A percentile compares a stretch with the other conserved stretches of the same genome.
Conservation (phyloP, 768 basidiomycete species). For the Tricholoma sp. region DNA sequence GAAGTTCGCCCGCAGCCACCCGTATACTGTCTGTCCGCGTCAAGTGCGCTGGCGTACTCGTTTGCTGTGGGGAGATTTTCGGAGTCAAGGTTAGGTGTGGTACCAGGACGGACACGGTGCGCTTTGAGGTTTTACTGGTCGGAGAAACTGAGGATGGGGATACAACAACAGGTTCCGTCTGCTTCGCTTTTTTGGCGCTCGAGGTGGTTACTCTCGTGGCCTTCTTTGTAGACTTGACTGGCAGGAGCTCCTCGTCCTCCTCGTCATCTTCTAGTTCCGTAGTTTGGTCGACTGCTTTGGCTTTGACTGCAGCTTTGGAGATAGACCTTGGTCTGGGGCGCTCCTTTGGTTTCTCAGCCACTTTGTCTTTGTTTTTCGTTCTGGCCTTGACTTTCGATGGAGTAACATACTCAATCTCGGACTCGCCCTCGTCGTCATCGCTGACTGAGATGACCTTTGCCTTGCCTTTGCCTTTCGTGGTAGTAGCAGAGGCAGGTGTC, state of each 20-base stretch:
- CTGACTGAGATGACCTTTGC: neutral
- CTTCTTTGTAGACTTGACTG: neutral
- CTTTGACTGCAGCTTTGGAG: neutral
- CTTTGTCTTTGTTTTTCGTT: conserved; percentile 10
- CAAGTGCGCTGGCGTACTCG: neutral
- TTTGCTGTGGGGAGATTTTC: conserved; percentile 7
- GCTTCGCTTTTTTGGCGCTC: neutral
- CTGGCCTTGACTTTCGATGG: conserved; percentile 11
- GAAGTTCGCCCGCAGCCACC: conserved; percentile 20
- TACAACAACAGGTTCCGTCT: neutral
- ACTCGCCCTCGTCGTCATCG: conserved; percentile 14
- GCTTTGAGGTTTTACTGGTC: conserved; percentile 12
- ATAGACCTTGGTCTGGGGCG: conserved; percentile 6
- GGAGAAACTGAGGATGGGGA: conserved; percentile 1
- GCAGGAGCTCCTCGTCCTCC: conserved; percentile 3
- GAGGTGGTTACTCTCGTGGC: neutral
- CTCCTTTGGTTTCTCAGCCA: conserved; percentile 7
- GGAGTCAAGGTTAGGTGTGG: conserved; percentile 10
- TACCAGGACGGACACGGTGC: conserved; percentile 15
- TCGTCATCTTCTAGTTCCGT: conserved; percentile 10
- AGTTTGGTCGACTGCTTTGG: neutral
- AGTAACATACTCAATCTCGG: conserved; percentile 4
- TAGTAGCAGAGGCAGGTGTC: neutral
- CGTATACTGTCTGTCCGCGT: conserved; percentile 23
- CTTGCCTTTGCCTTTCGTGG: conserved; percentile 9